Percentiles rank a stretch among this genome's conserved stretches.
These are phyloP conservation scores for Evernia prunastri DNA, from an alignment of 495 filamentous ascomycete species.

Conservation along the genomic window DNA sequence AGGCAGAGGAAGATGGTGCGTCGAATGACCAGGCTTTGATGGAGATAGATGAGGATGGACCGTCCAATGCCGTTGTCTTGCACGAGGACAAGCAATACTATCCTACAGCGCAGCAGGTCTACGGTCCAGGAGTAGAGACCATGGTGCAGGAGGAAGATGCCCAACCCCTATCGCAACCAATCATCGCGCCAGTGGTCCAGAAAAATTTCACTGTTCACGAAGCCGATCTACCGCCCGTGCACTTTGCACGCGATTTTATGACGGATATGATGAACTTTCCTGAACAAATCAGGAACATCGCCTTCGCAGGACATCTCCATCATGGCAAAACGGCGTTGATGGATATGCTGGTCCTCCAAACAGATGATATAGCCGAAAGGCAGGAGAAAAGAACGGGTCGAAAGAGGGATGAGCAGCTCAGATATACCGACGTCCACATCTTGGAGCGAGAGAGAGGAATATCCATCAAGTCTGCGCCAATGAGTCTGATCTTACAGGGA, in stretches of 20 bases:
- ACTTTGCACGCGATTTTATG: constrained; percentile 87
- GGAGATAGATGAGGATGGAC: constrained; percentile 92
- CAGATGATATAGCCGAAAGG: constrained; percentile 74
- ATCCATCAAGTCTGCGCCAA: constrained; percentile 90
- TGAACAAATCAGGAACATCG: constrained; percentile 87
- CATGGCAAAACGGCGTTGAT: constrained; percentile 97
- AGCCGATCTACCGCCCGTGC: constrained; percentile 78
- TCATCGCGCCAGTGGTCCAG: constrained; percentile 84
- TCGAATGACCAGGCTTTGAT: constrained; percentile 75
- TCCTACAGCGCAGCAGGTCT: constrained; percentile 89
- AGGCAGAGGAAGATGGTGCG: constrained; percentile 47
- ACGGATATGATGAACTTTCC: constrained; percentile 93
- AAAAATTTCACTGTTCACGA: constrained; percentile 96
- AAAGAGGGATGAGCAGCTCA: constrained; percentile 80
- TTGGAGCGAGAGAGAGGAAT: constrained; percentile 83
- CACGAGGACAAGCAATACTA: constrained; percentile 99
- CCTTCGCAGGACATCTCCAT: constrained; percentile 85
- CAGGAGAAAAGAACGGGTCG: constrained; percentile 72
- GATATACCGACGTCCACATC: constrained; percentile 89
- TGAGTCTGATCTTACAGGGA: constrained; percentile 84
- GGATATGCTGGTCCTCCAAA: constrained; percentile 96
- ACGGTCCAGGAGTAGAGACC: constrained; percentile 89
- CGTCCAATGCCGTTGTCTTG: constrained; percentile 90
- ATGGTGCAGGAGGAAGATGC: constrained; percentile 96
- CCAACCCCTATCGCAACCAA: constrained; percentile 84